phyloP scores from a whole-genome alignment of 495 filamentous ascomycete species.

The Cladorrhinum samala region DNA sequence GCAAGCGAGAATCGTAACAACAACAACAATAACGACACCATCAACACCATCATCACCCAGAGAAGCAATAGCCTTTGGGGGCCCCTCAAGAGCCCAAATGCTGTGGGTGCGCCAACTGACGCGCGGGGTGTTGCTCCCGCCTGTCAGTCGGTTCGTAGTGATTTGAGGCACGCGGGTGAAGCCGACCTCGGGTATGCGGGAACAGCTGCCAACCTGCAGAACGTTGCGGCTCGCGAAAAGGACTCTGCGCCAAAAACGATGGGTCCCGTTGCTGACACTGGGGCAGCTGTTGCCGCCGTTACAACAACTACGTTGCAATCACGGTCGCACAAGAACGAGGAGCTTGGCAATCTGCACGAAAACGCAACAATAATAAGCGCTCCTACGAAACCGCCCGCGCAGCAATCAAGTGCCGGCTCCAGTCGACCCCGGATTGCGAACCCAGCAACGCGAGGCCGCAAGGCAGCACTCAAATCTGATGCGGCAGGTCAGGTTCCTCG shows the following conservation, averaged over 20 bases:
- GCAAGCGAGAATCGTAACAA: too few relatives aligned
- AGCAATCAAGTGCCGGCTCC: not conserved
- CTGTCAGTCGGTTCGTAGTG: too few relatives aligned
- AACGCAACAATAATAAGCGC: not conserved
- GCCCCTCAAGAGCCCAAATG: too few relatives aligned
- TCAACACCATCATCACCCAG: too few relatives aligned
- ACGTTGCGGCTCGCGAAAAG: not conserved
- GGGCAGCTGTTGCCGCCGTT: not conserved
- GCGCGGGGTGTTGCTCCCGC: too few relatives aligned
- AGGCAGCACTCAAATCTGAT: slow-evolving; percentile 43
- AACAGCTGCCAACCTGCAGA: not conserved
- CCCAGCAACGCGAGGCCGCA: slow-evolving; percentile 45
- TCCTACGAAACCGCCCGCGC: not conserved
- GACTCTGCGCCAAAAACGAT: not conserved
- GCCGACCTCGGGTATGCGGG: not conserved
- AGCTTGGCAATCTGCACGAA: not conserved
- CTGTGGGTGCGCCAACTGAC: too few relatives aligned
- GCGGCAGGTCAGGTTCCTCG: slow-evolving; percentile 40
- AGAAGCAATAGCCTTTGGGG: too few relatives aligned
- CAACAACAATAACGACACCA: too few relatives aligned
- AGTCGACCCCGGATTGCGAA: slow-evolving; percentile 26
- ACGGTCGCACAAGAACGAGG: not conserved
- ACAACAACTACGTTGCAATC: slow-evolving; percentile 1
- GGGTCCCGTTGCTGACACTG: not conserved
- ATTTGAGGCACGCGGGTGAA: not conserved